phyloP scores from a whole-genome alignment of 768 basidiomycete genomes.

The Agrocybe pediades region DNA sequence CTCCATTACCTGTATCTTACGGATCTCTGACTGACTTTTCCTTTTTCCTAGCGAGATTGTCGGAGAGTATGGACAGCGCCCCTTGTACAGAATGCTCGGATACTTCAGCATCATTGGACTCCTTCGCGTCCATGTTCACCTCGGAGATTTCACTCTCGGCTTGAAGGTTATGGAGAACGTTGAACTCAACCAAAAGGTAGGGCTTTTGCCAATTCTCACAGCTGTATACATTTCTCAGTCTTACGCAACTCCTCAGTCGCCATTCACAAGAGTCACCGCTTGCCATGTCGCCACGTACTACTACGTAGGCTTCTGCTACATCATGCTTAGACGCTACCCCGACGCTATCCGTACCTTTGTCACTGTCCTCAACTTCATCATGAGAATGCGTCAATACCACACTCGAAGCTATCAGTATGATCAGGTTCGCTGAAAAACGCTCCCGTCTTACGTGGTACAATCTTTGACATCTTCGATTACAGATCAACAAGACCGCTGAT shows the following conservation, averaged over 20 bases:
- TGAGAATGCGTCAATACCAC: conserved; percentile 96
- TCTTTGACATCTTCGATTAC: not conserved
- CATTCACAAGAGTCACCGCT: conserved; percentile 95
- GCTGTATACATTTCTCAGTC: conserved; percentile 11
- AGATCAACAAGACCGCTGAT: conserved; percentile 98
- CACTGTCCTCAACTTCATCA: conserved; percentile 91
- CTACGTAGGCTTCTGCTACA: conserved; percentile 96
- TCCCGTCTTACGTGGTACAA: too few relatives aligned
- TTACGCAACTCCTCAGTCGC: conserved; percentile 59
- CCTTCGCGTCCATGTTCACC: conserved; percentile 90
- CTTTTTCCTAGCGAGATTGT: conserved; percentile 69
- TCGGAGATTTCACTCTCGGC: conserved; percentile 94
- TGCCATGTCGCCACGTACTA: conserved; percentile 95
- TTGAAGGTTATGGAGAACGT: conserved; percentile 95
- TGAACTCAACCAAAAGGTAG: conserved; percentile 86
- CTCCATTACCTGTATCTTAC: not conserved
- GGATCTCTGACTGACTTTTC: conserved; percentile 4
- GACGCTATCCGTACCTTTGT: conserved; percentile 96
- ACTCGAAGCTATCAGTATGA: conserved; percentile 96
- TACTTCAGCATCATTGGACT: conserved; percentile 97
- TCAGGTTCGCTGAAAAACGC: conserved; percentile 66
- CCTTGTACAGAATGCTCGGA: conserved; percentile 92
- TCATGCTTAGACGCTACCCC: conserved; percentile 91
- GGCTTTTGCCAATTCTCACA: conserved; percentile 1
- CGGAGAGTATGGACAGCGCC: conserved; percentile 89